phyloP scores from a whole-genome alignment of 257 asterid genomes.

The Jaltomata sinuosa region DNA sequence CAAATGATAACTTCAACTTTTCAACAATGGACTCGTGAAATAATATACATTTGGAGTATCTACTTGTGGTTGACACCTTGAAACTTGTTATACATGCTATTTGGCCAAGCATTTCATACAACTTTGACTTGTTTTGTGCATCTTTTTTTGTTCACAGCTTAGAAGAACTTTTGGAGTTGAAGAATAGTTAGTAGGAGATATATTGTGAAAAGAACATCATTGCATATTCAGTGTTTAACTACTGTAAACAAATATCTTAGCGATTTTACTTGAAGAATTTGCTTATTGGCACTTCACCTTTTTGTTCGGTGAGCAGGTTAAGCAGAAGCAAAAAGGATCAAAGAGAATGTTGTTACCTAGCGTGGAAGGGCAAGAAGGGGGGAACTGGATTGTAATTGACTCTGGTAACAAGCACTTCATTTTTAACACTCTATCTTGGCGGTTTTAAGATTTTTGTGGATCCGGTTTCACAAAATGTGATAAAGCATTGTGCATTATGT shows the following conservation, averaged over 20 bases:
- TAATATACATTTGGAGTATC: not conserved
- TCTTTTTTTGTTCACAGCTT: not conserved
- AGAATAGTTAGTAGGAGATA: not conserved
- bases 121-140: not conserved
- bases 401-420: constrained; percentile 40
- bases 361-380: constrained; percentile 91
- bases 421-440: not conserved
- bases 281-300: not conserved
- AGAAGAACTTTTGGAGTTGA: not conserved
- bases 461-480: not conserved
- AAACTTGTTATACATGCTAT: not conserved
- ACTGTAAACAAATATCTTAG: not conserved
- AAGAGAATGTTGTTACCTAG: constrained; percentile 75
- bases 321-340: constrained; percentile 90
- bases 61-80: not conserved
- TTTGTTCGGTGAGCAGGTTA: constrained; percentile 50
- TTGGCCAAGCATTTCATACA: not conserved
- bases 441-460: not conserved
- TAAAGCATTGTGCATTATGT: not conserved
- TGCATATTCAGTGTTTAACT: not conserved
- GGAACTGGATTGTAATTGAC: constrained; percentile 91
- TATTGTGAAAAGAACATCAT: not conserved
- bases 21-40: not conserved
- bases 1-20: not conserved
- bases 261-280: not conserved